A percentile compares a stretch with the other conserved stretches of the same genome.
Evolutionary conservation across 345 rosid genomes (phyloP).

Genomic region (Eucalyptus curtisii): DNA sequence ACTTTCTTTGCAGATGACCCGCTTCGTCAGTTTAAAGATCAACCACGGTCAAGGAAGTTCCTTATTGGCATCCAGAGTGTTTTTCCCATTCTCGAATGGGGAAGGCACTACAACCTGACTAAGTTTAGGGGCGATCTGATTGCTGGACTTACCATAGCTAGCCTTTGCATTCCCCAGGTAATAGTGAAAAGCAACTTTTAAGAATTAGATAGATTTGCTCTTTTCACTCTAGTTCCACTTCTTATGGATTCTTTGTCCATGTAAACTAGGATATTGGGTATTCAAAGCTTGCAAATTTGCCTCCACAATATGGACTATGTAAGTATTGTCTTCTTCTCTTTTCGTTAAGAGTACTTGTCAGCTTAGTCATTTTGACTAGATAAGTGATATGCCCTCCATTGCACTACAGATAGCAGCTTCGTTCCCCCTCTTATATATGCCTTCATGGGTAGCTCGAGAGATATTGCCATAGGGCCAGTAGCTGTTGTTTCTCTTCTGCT

Average conservation of each 20-base stretch:
- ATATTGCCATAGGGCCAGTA: constrained; percentile 36
- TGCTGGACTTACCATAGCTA: constrained; percentile 43
- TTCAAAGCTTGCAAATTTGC: constrained; percentile 29
- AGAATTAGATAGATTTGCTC: neutral
- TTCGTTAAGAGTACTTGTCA: neutral
- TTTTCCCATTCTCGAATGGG: constrained; percentile 37
- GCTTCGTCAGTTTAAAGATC: constrained; percentile 23
- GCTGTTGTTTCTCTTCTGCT: constrained; percentile 32
- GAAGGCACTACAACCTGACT: constrained; percentile 13
- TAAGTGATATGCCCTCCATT: neutral
- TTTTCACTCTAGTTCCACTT: neutral
- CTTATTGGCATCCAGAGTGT: constrained; percentile 23
- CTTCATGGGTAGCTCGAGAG: constrained; percentile 39
- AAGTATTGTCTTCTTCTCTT: neutral
- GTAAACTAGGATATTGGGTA: constrained; percentile 29
- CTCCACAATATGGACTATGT: constrained; percentile 38
- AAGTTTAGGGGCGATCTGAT: constrained; percentile 28
- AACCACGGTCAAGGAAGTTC: constrained; percentile 12
- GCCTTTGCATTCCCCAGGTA: constrained; percentile 54
- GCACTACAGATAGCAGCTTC: constrained; percentile 27
- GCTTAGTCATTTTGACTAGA: neutral
- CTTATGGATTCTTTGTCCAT: neutral
- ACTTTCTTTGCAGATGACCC: constrained; percentile 44
- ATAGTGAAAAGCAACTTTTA: neutral
- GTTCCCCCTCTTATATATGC: constrained; percentile 47